phyloP scores from a whole-genome alignment of 1,284 basidiomycete species.

The Tranzscheliella williamsii region DNA sequence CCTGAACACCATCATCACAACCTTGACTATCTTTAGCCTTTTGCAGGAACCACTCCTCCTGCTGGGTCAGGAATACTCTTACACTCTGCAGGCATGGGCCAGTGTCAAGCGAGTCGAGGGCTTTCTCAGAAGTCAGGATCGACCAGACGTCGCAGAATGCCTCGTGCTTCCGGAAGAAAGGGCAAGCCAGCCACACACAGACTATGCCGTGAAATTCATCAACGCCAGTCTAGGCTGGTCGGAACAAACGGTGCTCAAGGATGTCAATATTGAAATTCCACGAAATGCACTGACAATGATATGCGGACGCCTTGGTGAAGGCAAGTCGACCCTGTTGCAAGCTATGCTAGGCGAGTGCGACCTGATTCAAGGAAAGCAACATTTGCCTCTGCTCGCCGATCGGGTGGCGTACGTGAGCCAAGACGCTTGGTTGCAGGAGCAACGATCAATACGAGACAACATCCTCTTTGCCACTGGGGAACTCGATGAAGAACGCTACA shows the following conservation, averaged over 20 bases:
- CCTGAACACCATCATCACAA: slow-evolving; percentile 47
- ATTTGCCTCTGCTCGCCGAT: slow-evolving; percentile 14
- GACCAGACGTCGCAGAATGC: slow-evolving; percentile 10
- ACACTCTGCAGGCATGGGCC: slow-evolving; percentile 38
- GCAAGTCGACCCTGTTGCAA: slow-evolving; percentile 53
- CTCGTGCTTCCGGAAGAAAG: slow-evolving; percentile 1
- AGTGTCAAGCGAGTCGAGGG: slow-evolving; percentile 44
- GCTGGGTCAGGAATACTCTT: slow-evolving; percentile 47
- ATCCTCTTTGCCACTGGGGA: slow-evolving; percentile 47
- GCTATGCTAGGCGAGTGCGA: slow-evolving; percentile 53
- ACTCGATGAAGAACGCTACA: slow-evolving; percentile 44
- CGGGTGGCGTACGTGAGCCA: slow-evolving; percentile 53
- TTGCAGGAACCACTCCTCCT: slow-evolving; percentile 37
- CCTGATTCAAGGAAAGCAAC: slow-evolving; percentile 24
- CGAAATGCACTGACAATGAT: slow-evolving; percentile 41
- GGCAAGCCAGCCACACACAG: not conserved
- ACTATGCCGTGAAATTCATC: slow-evolving; percentile 27
- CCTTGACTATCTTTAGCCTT: slow-evolving; percentile 40
- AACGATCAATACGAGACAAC: slow-evolving; percentile 48
- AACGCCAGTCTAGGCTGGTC: slow-evolving; percentile 31
- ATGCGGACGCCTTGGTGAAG: slow-evolving; percentile 51
- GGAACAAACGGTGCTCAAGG: slow-evolving; percentile 8
- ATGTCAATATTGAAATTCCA: slow-evolving; percentile 38
- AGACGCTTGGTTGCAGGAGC: slow-evolving; percentile 48
- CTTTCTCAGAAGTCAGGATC: slow-evolving; percentile 31